A percentile compares a stretch with the other conserved stretches of the same genome.
phyloP scores from a whole-genome alignment of 495 filamentous ascomycete genomes.

The Coniosporium apollinis region DNA sequence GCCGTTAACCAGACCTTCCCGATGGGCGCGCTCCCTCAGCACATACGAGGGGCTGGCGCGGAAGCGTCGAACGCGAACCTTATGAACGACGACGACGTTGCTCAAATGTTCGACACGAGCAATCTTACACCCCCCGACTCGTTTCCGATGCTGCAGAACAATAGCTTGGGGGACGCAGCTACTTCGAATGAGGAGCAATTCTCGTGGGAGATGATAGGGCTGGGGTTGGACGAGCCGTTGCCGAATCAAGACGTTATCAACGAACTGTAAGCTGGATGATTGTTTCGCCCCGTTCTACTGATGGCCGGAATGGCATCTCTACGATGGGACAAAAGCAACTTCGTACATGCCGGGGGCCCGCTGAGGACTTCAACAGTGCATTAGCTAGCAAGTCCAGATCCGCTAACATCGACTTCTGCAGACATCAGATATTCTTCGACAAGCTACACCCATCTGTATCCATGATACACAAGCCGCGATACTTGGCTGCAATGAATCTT shows the following conservation, averaged over 20 bases:
- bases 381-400: too few relatives aligned
- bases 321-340: too few relatives aligned
- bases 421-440: slow-evolving; percentile 75
- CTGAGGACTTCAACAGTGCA: too few relatives aligned
- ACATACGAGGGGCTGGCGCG: too few relatives aligned
- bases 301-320: too few relatives aligned
- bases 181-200: slow-evolving; percentile 17
- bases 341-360: too few relatives aligned
- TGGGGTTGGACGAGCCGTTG: slow-evolving; percentile 84
- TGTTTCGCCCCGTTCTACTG: too few relatives aligned
- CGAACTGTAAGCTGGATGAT: slow-evolving; percentile 76
- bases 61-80: too few relatives aligned
- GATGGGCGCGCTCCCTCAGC: too few relatives aligned
- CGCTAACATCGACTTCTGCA: slow-evolving; percentile 16
- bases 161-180: neutral
- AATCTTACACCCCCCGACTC: neutral
- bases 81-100: too few relatives aligned
- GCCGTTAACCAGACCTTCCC: neutral
- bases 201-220: slow-evolving; percentile 79
- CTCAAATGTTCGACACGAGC: too few relatives aligned
- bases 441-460: slow-evolving; percentile 74
- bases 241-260: slow-evolving; percentile 78
- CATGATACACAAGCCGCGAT: slow-evolving; percentile 77
- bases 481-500: slow-evolving; percentile 68
- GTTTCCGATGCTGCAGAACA: too few relatives aligned